Conservation (phyloP, 1,284 basidiomycete species). For the Ceratobasidium sp. region DNA sequence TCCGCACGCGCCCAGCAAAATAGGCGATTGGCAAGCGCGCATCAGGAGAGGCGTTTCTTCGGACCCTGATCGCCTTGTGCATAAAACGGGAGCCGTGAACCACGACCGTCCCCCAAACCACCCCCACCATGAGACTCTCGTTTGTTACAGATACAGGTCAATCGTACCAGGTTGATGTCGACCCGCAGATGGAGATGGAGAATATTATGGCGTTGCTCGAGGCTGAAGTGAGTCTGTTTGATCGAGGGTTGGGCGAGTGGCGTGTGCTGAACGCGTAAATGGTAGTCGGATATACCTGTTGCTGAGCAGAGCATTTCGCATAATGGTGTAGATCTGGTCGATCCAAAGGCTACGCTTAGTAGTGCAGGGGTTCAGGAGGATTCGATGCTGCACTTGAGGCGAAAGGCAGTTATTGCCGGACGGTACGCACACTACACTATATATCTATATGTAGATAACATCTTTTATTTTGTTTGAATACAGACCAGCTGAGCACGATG, state of each 20-base stretch:
- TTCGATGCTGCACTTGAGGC: slow-evolving; percentile 75
- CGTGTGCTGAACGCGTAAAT: not conserved
- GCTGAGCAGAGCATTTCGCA: slow-evolving; percentile 78
- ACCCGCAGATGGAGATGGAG: slow-evolving; percentile 87
- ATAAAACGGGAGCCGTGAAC: slow-evolving; percentile 30
- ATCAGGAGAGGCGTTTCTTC: slow-evolving; percentile 9
- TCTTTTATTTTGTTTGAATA: slow-evolving; percentile 13
- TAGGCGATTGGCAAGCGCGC: not conserved
- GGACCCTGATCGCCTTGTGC: slow-evolving; percentile 42
- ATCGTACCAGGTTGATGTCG: slow-evolving; percentile 83
- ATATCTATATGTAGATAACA: slow-evolving; percentile 37
- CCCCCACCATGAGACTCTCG: slow-evolving; percentile 77
- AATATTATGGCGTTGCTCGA: slow-evolving; percentile 90
- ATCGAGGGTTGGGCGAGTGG: not conserved
- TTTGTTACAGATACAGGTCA: slow-evolving; percentile 84
- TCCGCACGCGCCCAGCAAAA: too few relatives aligned
- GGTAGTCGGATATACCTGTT: slow-evolving; percentile 66
- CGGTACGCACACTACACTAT: slow-evolving; percentile 63
- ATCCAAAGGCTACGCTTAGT: slow-evolving; percentile 74
- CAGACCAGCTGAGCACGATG: slow-evolving; percentile 78
- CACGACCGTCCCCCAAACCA: slow-evolving; percentile 10
- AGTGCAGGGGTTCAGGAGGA: slow-evolving; percentile 72
- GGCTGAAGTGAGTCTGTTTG: slow-evolving; percentile 77
- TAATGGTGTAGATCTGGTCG: slow-evolving; percentile 72
- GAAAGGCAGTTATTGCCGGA: slow-evolving; percentile 71